A percentile compares a stretch with the other conserved stretches of the same genome.
phyloP scores from a whole-genome alignment of 2,329 filamentous ascomycete species.

The Capronia americana region DNA sequence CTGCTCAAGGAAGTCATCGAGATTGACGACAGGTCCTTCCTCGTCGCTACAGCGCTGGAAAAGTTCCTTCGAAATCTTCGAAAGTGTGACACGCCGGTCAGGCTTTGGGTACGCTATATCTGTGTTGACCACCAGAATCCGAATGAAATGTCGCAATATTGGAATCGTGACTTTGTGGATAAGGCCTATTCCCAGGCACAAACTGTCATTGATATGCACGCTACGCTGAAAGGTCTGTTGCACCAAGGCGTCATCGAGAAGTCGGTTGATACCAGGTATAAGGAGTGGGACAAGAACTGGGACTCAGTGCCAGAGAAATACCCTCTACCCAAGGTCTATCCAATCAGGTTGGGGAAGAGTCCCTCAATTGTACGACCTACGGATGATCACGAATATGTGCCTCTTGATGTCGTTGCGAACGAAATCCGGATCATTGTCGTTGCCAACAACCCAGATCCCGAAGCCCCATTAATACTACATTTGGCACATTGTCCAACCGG shows the following conservation, averaged over 20 bases:
- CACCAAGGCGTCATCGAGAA: constrained; percentile 8
- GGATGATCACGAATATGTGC: constrained; percentile 13
- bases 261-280: constrained; percentile 15
- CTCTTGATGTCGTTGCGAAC: constrained; percentile 10
- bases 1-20: constrained; percentile 13
- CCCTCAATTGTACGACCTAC: neutral
- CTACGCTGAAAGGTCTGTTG: constrained; percentile 1
- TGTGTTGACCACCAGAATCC: constrained; percentile 13
- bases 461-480: constrained; percentile 7
- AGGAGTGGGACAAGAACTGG: constrained; percentile 14
- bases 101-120: constrained; percentile 19
- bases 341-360: constrained; percentile 11
- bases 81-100: neutral
- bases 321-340: constrained; percentile 14
- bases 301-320: neutral
- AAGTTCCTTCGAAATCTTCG: constrained; percentile 7
- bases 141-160: constrained; percentile 15
- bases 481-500: constrained; percentile 10
- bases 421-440: constrained; percentile 18
- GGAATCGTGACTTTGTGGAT: constrained; percentile 15
- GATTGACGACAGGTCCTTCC: constrained; percentile 8
- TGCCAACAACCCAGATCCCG: neutral
- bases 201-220: constrained; percentile 13
- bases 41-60: constrained; percentile 6
- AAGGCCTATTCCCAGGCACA: constrained; percentile 8